Conservation (phyloP, 345 rosid genomes). For the Erodium maritimum region DNA sequence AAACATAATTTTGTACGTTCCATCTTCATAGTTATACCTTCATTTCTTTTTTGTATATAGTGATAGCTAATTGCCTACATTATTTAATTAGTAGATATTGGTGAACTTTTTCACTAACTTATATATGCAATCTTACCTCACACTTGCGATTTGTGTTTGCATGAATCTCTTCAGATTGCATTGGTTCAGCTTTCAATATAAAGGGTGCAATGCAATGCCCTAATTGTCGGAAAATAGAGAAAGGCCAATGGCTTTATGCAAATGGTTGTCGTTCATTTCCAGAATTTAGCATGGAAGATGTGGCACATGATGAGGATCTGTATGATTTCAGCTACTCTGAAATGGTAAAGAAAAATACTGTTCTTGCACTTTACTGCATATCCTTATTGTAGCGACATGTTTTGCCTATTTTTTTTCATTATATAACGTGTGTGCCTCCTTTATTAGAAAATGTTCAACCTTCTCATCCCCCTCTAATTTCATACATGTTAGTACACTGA, state of each 20-base stretch:
- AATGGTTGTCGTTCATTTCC: constrained; percentile 63
- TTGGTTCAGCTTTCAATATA: constrained; percentile 92
- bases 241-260: constrained; percentile 97
- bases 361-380: neutral
- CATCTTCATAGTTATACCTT: no score
- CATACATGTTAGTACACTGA: no score
- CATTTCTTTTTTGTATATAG: no score
- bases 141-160: no score
- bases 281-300: constrained; percentile 74
- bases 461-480: neutral
- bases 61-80: neutral
- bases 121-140: neutral
- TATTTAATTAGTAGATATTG: no score
- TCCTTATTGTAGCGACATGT: neutral
- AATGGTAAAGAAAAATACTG: constrained; percentile 41
- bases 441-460: neutral
- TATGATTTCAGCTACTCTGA: constrained; percentile 75
- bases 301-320: constrained; percentile 85
- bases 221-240: constrained; percentile 89
- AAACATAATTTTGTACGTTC: neutral
- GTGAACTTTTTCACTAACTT: neutral
- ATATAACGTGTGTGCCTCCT: neutral
- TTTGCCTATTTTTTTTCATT: no score
- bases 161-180: constrained; percentile 55
- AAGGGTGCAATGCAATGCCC: constrained; percentile 99